phyloP scores from a whole-genome alignment of 164 flowering plant genomes.

The Berberis vulgaris region DNA sequence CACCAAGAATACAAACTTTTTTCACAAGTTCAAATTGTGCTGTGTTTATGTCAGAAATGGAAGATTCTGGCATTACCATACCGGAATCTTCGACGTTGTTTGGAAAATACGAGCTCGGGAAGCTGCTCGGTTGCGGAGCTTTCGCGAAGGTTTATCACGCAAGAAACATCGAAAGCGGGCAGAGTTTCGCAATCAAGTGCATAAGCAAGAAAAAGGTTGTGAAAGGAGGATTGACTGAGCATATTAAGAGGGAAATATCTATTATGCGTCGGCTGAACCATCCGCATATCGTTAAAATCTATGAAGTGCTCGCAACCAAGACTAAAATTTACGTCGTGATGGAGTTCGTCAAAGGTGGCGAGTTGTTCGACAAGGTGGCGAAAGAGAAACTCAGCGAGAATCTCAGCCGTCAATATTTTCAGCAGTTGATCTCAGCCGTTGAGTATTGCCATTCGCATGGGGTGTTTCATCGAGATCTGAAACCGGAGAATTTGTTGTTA shows the following conservation, averaged over 20 bases:
- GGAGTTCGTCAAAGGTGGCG: slow-evolving; percentile 69
- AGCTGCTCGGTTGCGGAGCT: slow-evolving; percentile 58
- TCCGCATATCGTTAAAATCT: slow-evolving; percentile 44
- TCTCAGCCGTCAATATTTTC: slow-evolving; percentile 12
- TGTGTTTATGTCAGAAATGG: background rate
- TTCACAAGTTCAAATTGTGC: too few relatives aligned
- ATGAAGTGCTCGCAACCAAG: slow-evolving; percentile 65
- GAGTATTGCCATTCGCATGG: slow-evolving; percentile 12
- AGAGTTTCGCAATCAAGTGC: slow-evolving; percentile 63
- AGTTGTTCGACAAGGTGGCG: slow-evolving; percentile 49
- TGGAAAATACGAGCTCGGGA: slow-evolving; percentile 57
- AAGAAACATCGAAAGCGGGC: slow-evolving; percentile 30
- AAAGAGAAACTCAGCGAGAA: slow-evolving; percentile 39
- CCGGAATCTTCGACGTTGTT: background rate
- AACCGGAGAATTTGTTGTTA: slow-evolving; percentile 8
- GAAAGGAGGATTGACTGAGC: slow-evolving; percentile 21
- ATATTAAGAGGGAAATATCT: slow-evolving; percentile 48
- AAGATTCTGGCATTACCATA: background rate
- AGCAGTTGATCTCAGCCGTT: slow-evolving; percentile 9
- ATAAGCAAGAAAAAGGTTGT: slow-evolving; percentile 43
- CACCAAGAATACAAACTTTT: too few relatives aligned
- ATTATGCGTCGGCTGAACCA: slow-evolving; percentile 62
- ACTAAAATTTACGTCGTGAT: slow-evolving; percentile 61
- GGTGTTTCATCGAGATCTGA: slow-evolving; percentile 10
- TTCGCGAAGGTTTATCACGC: slow-evolving; percentile 76